A percentile compares a stretch with the other conserved stretches of the same genome.
Conservation (phyloP, 768 basidiomycete genomes). For the Boletus insuetus region DNA sequence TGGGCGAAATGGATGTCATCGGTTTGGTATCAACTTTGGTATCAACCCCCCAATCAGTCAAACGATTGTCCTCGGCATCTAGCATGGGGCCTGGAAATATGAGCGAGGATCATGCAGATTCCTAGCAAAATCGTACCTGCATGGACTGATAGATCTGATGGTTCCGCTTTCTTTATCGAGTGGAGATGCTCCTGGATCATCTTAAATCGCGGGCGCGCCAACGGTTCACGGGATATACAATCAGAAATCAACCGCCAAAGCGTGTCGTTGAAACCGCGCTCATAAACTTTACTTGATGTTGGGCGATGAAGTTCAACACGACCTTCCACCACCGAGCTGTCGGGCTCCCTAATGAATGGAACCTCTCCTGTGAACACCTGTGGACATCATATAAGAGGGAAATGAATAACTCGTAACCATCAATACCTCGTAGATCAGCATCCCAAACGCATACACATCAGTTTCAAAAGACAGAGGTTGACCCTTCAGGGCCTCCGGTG, state of each 20-base stretch:
- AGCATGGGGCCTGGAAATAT: neutral
- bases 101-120: neutral
- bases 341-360: slow-evolving; percentile 5
- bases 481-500: slow-evolving; percentile 24
- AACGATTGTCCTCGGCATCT: neutral
- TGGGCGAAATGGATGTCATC: too few species aligned
- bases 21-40: neutral
- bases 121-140: neutral
- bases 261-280: slow-evolving; percentile 4
- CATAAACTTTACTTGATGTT: neutral
- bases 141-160: neutral
- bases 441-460: slow-evolving; percentile 33
- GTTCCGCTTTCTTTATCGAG: neutral
- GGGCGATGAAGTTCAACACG: neutral
- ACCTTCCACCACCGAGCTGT: neutral
- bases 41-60: neutral
- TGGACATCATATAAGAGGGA: neutral
- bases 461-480: slow-evolving; percentile 15
- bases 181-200: neutral
- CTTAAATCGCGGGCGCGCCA: slow-evolving; percentile 4
- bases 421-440: slow-evolving; percentile 29
- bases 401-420: neutral
- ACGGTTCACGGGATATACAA: neutral
- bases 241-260: slow-evolving; percentile 5
- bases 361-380: slow-evolving; percentile 8